Base-by-base conservation (phyloP, 2,329 filamentous ascomycete genomes). In the Emmonsiellopsis sp. region DNA sequence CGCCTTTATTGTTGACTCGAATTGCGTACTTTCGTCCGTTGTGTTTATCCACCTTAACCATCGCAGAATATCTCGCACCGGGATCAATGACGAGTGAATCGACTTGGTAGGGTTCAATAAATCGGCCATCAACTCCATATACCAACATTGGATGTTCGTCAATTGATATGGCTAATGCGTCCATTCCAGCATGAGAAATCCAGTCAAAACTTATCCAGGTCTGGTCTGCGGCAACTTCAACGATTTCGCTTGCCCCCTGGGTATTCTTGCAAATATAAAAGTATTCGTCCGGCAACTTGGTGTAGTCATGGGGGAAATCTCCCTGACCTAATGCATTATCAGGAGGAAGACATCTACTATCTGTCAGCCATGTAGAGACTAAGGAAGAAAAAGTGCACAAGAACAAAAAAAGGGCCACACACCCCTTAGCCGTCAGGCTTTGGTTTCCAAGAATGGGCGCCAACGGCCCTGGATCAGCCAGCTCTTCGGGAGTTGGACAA, bases 131-230 rank as follows among this genome's bases (percentile, higher is more conserved):
- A 20, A 69, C 58, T 1, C 64, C 70, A 55, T 73, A 73, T 0
- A 74, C 58, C 49, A 63, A 69, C 60, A 73, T 58, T 16, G 64
- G 62, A 56, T 74, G 71, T 51, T 68, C 65, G 51, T 73, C 71
- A 53, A 73, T 67, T 3, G 70, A 65, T 31, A 70, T 73, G 65
- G 56, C 80, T 59, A 47, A 81, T 61, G 71, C 75, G 47, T 76
- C 65, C 30, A 79, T 72, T 50, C 75, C 72, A 49, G 76, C 71
- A 2, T 76, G 69, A n/a, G 72, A 76, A 54, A 84, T 74, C n/a
- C 82, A 61, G 57, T 82, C 76, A 11, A 84, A 65, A 7, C 78
- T 77, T 0, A 76, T 61, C 79, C 79, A 83, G 35, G 67, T 65
- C n/a, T 66, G 61, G 3, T 62, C 55, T 2, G 62, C 53, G 30